Evolutionary conservation across 78 protist species (phyloP).

Genomic region (Protostelium mycophagum): DNA sequence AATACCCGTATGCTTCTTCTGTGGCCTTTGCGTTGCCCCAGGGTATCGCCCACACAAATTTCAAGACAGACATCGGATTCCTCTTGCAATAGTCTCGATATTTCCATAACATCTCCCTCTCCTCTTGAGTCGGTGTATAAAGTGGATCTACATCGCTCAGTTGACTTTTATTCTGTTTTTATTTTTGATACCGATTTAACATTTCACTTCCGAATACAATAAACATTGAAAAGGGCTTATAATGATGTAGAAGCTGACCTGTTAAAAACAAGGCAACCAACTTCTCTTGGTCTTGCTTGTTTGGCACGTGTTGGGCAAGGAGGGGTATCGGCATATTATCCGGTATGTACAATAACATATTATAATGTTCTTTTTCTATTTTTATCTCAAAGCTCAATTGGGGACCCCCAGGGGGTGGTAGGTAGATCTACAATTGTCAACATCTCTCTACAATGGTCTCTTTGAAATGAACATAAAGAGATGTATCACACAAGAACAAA

Average conservation of each 20-base stretch:
- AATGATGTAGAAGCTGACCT: too few relatives aligned
- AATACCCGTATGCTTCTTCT: neutral
- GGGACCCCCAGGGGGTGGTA: too few relatives aligned
- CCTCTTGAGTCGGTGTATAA: neutral
- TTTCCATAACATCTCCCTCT: neutral
- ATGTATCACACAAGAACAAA: too few relatives aligned
- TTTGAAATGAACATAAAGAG: too few relatives aligned
- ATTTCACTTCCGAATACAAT: too few relatives aligned
- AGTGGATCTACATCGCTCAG: slow-evolving; percentile 1
- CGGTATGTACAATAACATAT: neutral
- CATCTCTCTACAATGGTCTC: too few relatives aligned
- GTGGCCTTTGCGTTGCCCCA: neutral
- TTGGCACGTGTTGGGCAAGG: neutral
- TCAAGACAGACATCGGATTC: neutral
- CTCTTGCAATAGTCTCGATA: neutral
- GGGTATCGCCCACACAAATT: neutral
- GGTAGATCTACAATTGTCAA: too few relatives aligned
- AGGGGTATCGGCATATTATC: neutral
- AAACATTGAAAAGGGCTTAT: too few relatives aligned
- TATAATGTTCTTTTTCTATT: neutral
- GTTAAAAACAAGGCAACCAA: neutral
- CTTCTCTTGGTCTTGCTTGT: neutral
- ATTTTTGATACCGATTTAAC: too few relatives aligned
- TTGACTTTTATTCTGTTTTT: too few relatives aligned
- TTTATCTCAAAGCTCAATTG: neutral